A percentile compares a stretch with the other conserved stretches of the same genome.
phyloP scores from a whole-genome alignment of 2,329 filamentous ascomycete genomes.

The Huntiella moniliformis region DNA sequence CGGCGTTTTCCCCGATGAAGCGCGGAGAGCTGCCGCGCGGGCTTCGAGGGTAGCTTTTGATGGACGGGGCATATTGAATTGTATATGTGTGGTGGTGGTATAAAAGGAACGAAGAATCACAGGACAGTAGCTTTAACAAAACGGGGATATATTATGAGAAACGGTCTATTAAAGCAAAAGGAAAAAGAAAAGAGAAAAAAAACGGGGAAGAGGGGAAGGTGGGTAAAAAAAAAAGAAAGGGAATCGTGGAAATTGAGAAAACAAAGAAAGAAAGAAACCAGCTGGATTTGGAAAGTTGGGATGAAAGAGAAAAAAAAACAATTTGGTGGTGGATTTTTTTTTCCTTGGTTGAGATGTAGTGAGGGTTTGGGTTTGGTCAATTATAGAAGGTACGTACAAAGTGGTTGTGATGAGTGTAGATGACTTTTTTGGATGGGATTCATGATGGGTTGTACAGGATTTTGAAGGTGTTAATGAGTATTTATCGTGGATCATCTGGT shows the following conservation, averaged over 20 bases:
- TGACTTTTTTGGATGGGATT: no score
- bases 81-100: background rate
- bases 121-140: background rate
- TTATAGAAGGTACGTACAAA: no score
- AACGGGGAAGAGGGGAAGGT: background rate
- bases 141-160: background rate
- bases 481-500: no score
- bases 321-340: background rate
- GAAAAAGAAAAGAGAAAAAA: conserved; percentile 1
- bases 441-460: no score
- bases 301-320: conserved; percentile 8
- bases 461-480: no score
- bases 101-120: background rate
- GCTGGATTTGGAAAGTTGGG: background rate
- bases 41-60: no score
- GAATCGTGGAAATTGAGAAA: background rate
- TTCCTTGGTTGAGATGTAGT: no score
- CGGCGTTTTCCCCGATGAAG: background rate
- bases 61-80: no score
- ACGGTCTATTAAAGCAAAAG: background rate
- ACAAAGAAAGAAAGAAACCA: conserved; percentile 9
- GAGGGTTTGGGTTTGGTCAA: no score
- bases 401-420: no score
- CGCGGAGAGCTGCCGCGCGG: no score
- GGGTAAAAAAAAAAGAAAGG: background rate